These are phyloP conservation scores for Phialophora macrospora DNA, from an alignment of 2,329 filamentous ascomycete genomes.

Conservation along the genomic window DNA sequence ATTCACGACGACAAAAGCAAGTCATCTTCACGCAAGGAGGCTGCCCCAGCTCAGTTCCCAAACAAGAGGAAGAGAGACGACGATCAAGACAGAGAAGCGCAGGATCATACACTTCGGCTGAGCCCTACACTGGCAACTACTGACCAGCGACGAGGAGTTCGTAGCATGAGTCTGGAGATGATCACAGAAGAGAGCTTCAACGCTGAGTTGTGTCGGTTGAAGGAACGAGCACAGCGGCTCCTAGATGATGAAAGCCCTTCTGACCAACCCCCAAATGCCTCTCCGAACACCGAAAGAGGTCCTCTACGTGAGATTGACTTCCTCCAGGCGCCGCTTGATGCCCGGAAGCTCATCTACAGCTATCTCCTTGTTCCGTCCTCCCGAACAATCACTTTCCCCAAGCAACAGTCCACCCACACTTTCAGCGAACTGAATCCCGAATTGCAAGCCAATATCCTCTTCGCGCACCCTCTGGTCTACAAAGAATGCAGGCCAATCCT, in stretches of 20 bases:
- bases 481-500: slow-evolving; percentile 25
- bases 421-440: slow-evolving; percentile 12
- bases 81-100: not conserved
- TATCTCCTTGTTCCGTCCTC: slow-evolving; percentile 20
- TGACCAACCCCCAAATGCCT: not conserved
- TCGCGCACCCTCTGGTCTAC: slow-evolving; percentile 24
- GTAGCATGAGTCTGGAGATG: not conserved
- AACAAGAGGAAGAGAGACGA: slow-evolving; percentile 6
- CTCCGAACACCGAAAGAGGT: not conserved
- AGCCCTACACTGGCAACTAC: not conserved
- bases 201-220: not conserved
- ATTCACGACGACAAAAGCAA: slow-evolving; percentile 13
- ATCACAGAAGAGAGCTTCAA: not conserved
- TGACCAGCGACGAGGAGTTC: not conserved
- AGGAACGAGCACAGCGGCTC: not conserved
- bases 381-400: slow-evolving; percentile 17
- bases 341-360: slow-evolving; percentile 24
- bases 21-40: not conserved
- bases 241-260: not conserved
- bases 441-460: slow-evolving; percentile 23
- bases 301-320: slow-evolving; percentile 21
- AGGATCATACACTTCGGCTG: not conserved
- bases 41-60: not conserved
- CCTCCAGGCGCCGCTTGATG: slow-evolving; percentile 15
- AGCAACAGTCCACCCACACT: not conserved